Evolutionary conservation across 345 rosid genomes (phyloP), one percentile per base, ranked within the genome.

Genomic region (Salix udensis): DNA sequence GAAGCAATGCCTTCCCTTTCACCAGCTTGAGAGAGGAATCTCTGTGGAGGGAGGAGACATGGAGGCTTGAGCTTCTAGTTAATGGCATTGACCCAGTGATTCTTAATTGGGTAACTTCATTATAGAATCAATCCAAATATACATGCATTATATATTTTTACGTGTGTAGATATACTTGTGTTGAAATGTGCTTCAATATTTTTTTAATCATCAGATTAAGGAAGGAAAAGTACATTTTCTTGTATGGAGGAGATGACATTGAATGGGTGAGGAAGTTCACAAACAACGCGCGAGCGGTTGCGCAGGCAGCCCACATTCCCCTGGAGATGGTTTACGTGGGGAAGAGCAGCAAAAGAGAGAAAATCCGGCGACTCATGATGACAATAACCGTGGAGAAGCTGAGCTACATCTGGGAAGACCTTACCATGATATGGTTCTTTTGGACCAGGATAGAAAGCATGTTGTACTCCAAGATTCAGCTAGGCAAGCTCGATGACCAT

Each of bases 1-100:
- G 97, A 30, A 90, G 90, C 90, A 87, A 74, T 58, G 96, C 98
- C 77, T 95, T 91, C 89, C 97, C 98, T 61, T 95, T 95, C 88
- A 95, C 88, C n/a, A 88, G 85, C 76, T 15, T 48, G 58, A 91
- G 88, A 77, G 98, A 95, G 82, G 98, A 95, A 65, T 76, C 83
- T 68, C 90, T 95, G 0, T 95, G 98, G 98, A 91, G 76, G 82
- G 89, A 85, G 13, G 97, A 95, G 65, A 75, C 88, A 0, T 92
- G 96, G 86, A 79, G 90, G 62, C 97, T 92, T 70, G 97, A 92
- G 81, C 94, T 95, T 53, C 88, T 95, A 18, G 83, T 91, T 36
- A 84, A 92, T 76, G 91, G 91, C 83, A 95, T 95, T 62, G 98
- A 95, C 80, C 87, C 88, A 52, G 58, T 73, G 4, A 81, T 92